Base-by-base conservation (phyloP, 2,329 filamentous ascomycete species). In the Seiridium cupressi region DNA sequence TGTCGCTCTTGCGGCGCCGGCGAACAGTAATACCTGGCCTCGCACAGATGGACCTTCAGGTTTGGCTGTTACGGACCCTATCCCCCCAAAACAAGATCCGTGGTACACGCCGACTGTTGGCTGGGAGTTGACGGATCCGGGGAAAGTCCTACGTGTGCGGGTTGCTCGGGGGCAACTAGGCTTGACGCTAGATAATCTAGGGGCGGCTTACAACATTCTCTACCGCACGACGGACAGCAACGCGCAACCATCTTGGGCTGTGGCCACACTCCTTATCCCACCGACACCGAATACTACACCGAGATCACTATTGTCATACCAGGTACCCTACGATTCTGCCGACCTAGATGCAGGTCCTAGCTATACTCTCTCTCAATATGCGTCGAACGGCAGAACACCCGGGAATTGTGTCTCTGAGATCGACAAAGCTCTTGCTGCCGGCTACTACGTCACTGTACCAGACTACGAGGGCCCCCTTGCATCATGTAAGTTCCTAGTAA, bases 401-500 rank as follows among this genome's bases (percentile, higher is more conserved):
- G 59, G 54, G 42, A 56, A 64, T 47, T 51, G 51, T 2, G 66
- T 70, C 56, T 61, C 61, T 1, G 68, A 74, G 51, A 61, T 76
- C 9, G 36, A 66, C 11, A 62, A 72, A 5, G 69, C 75, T 5
- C 74, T 84, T 2, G 69, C 72, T 5, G 59, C 72, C 63, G 79
- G 80, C 5, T 83, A 79, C 79, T 70, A 77, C 26, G 77, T 84
- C 32, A 77, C 75, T 13, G 69, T 72, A 4, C 79, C 81, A 0
- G 81, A 84, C 63, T 78, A 75, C 58, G 73, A 80, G 58, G 79
- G 79, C 0, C 76, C 77, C 2, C 68, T 68, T 11, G 79, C 77
- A 1, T 73, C 78, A 2, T 83, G 60, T 62, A 57, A 55, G 60
- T 58, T 34, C 18, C 42, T 13, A 6, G 2, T 53, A 7, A 26